These are phyloP conservation scores for Firmiana major DNA, from an alignment of 345 rosid species.

Conservation along the genomic window DNA sequence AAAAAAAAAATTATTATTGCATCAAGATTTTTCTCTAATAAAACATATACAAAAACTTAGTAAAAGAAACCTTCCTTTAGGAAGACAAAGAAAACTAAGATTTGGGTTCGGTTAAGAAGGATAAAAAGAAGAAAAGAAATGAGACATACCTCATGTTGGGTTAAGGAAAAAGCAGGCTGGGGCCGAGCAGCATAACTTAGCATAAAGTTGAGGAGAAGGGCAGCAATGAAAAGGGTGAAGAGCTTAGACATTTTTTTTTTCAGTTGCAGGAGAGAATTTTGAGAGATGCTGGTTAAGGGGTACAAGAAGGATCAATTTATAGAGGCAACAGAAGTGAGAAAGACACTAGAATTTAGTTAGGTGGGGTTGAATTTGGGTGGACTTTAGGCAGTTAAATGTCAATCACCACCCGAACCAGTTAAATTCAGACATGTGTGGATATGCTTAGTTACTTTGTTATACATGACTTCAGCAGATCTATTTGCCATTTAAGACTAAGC, in stretches of 20 bases:
- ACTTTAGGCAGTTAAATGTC: background rate
- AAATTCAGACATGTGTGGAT: background rate
- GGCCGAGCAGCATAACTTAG: constrained; percentile 19
- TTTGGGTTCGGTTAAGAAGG: background rate
- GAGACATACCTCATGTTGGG: constrained; percentile 6
- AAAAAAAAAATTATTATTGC: too few species aligned
- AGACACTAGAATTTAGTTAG: background rate
- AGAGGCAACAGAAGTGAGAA: background rate
- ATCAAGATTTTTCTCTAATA: too few species aligned
- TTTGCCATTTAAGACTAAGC: too few species aligned
- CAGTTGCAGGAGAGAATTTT: background rate
- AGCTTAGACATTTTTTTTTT: constrained; percentile 24
- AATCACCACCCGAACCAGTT: background rate
- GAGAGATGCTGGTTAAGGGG: background rate
- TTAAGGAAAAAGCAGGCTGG: background rate
- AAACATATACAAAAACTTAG: background rate
- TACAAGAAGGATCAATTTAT: background rate
- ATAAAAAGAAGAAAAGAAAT: background rate
- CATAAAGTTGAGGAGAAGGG: constrained; percentile 25
- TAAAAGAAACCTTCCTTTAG: background rate
- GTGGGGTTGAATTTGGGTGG: background rate
- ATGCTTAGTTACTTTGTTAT: background rate
- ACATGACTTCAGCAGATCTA: background rate
- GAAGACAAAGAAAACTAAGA: background rate
- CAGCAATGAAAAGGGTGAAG: constrained; percentile 15